A percentile compares a stretch with the other conserved stretches of the same genome.
These are phyloP conservation scores for Cubamyces sp. DNA, from an alignment of 768 basidiomycete species.

Conservation along the genomic window DNA sequence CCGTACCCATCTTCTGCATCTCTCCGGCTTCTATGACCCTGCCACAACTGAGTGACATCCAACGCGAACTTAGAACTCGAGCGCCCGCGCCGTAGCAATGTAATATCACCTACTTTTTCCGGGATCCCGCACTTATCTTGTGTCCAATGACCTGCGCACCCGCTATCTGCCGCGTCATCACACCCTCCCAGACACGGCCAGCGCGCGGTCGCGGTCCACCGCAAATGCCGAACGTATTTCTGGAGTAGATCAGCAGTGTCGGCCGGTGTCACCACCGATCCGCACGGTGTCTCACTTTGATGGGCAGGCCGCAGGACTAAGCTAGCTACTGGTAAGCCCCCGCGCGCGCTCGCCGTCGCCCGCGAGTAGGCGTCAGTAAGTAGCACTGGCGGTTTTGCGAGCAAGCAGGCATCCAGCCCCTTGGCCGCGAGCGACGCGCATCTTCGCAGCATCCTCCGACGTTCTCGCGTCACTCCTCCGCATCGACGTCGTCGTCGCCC, in stretches of 20 bases:
- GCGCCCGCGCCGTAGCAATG: too few relatives aligned
- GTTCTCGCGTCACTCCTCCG: constrained; percentile 4
- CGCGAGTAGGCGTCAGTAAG: too few relatives aligned
- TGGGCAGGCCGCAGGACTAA: background rate
- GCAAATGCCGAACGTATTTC: background rate
- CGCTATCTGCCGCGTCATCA: background rate
- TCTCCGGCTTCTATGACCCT: too few relatives aligned
- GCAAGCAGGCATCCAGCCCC: too few relatives aligned
- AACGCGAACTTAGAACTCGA: background rate
- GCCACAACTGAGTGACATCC: background rate
- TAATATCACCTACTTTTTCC: too few relatives aligned
- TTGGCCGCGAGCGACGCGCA: too few relatives aligned
- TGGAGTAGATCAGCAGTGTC: background rate
- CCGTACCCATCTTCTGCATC: too few relatives aligned
- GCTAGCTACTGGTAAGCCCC: background rate
- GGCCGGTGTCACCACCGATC: constrained; percentile 1
- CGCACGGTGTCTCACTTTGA: background rate
- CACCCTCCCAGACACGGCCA: background rate
- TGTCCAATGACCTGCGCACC: background rate
- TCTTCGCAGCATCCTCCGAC: constrained; percentile 1
- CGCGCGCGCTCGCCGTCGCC: too few relatives aligned
- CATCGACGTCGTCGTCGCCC: background rate
- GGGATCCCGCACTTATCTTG: too few relatives aligned
- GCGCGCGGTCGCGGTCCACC: background rate
- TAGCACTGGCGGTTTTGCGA: too few relatives aligned